Evolutionary conservation across 2,329 filamentous ascomycete species (phyloP).

Genomic region (Ascochyta rabiei): DNA sequence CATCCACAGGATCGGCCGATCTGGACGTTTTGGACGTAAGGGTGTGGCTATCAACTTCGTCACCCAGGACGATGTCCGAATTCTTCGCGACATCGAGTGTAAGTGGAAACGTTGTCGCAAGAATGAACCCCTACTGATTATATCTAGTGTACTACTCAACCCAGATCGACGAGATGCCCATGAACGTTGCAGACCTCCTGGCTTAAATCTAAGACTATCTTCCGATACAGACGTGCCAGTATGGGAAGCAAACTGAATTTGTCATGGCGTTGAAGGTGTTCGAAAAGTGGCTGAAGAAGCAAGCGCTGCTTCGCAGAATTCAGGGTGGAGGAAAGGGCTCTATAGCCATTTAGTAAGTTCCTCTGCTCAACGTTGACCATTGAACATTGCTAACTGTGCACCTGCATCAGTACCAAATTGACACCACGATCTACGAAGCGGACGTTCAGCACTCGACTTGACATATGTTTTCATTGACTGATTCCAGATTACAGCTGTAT

Average conservation of each 20-base stretch:
- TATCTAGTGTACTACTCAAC: constrained; percentile 85
- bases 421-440: constrained; percentile 6
- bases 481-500: neutral
- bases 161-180: constrained; percentile 98
- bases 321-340: constrained; percentile 46
- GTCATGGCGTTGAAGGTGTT: constrained; percentile 9
- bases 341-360: constrained; percentile 39
- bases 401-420: constrained; percentile 17
- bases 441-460: neutral
- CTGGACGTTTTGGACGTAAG: constrained; percentile 94
- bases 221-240: neutral
- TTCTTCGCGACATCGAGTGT: constrained; percentile 95
- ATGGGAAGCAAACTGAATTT: neutral
- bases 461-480: neutral
- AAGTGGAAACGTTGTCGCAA: constrained; percentile 43
- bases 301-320: constrained; percentile 27
- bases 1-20: constrained; percentile 96
- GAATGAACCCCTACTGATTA: constrained; percentile 40
- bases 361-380: neutral
- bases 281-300: constrained; percentile 4
- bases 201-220: constrained; percentile 23
- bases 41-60: constrained; percentile 99
- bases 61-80: constrained; percentile 96
- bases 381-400: neutral
- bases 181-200: constrained; percentile 69